Conservation (phyloP, 2,329 filamentous ascomycete species). For the Nemania sp. region DNA sequence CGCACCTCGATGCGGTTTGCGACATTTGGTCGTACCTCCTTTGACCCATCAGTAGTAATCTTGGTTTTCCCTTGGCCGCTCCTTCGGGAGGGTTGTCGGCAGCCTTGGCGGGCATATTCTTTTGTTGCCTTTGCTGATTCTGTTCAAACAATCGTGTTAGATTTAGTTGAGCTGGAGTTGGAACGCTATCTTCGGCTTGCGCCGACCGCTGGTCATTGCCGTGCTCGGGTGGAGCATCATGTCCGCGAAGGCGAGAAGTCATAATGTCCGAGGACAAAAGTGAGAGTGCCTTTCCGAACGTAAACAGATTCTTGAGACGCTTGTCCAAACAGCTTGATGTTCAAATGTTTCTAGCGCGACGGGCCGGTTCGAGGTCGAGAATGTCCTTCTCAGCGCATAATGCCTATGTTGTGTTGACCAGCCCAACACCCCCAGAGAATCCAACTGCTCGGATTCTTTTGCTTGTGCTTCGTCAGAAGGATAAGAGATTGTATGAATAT, state of each 20-base stretch:
- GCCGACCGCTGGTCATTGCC: constrained; percentile 22
- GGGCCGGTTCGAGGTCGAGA: constrained; percentile 23
- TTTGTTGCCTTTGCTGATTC: constrained; percentile 57
- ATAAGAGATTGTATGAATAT: constrained; percentile 25
- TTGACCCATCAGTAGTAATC: constrained; percentile 92
- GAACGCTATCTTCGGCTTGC: constrained; percentile 40
- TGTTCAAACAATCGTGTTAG: constrained; percentile 65
- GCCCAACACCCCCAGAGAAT: constrained; percentile 5
- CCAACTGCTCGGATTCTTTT: constrained; percentile 18
- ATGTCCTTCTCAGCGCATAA: constrained; percentile 28
- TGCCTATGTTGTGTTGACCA: constrained; percentile 20
- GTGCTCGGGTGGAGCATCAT: constrained; percentile 28
- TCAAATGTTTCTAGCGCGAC: constrained; percentile 9
- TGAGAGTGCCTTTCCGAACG: neutral
- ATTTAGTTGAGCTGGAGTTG: constrained; percentile 64
- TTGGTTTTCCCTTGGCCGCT: constrained; percentile 71
- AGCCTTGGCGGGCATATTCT: constrained; percentile 52
- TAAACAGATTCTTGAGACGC: constrained; percentile 22
- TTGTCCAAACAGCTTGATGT: constrained; percentile 24
- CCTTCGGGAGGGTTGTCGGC: constrained; percentile 49
- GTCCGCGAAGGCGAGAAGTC: constrained; percentile 38
- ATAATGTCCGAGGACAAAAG: constrained; percentile 26
- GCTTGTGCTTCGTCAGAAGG: constrained; percentile 27
- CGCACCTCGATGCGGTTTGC: neutral
- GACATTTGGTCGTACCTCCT: constrained; percentile 65